Conservation (phyloP, 768 basidiomycete genomes). For the Tricholoma matsutake region DNA sequence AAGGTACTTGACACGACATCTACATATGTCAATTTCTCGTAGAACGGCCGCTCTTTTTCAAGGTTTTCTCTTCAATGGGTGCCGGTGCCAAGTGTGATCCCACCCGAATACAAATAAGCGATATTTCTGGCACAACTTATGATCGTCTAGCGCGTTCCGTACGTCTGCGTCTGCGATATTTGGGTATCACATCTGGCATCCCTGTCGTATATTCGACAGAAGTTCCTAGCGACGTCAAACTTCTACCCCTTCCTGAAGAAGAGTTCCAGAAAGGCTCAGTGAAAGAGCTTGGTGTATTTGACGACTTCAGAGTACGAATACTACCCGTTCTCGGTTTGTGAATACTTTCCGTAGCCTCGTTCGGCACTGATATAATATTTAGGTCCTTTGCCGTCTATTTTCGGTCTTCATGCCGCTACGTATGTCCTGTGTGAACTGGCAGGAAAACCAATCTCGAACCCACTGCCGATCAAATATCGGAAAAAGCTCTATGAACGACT, state of each 20-base stretch:
- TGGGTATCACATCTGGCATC: slow-evolving; percentile 62
- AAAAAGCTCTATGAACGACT: slow-evolving; percentile 81
- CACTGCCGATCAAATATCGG: slow-evolving; percentile 82
- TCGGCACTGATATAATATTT: neutral
- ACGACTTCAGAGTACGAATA: slow-evolving; percentile 92
- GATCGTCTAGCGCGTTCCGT: slow-evolving; percentile 94
- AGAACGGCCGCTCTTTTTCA: neutral
- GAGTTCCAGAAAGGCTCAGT: slow-evolving; percentile 89
- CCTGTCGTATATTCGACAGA: slow-evolving; percentile 97
- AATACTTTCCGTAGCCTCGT: neutral
- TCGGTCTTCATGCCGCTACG: slow-evolving; percentile 87
- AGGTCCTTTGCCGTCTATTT: slow-evolving; percentile 85
- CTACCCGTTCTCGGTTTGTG: slow-evolving; percentile 80
- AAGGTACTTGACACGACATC: slow-evolving; percentile 45
- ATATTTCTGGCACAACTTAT: slow-evolving; percentile 89
- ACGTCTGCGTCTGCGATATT: slow-evolving; percentile 65
- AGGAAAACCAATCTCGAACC: slow-evolving; percentile 77
- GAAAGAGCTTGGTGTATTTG: slow-evolving; percentile 84
- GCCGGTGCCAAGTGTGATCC: slow-evolving; percentile 94
- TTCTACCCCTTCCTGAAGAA: slow-evolving; percentile 88
- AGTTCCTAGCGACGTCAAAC: slow-evolving; percentile 81
- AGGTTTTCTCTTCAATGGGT: slow-evolving; percentile 98
- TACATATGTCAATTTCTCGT: neutral
- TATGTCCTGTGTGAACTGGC: slow-evolving; percentile 87
- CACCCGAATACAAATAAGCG: slow-evolving; percentile 91